Base-by-base conservation (phyloP, 1,284 basidiomycete genomes). In the Cutaneotrichosporon mucoides region DNA sequence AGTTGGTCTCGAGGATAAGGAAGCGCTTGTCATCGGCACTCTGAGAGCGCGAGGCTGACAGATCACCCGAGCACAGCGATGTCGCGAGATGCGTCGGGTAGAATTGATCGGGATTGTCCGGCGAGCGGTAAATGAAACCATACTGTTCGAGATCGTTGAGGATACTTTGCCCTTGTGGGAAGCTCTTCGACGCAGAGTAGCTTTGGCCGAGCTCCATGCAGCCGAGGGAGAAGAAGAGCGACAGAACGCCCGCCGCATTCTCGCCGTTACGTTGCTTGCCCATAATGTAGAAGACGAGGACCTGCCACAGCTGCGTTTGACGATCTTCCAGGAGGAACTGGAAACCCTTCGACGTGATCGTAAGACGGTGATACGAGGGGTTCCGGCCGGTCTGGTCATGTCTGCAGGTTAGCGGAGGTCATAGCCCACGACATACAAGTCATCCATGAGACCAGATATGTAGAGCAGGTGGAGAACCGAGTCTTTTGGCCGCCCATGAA, bases 1-100 rank as follows among this genome's bases (percentile, higher is more conserved):
- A 99, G 80, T 99, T 99, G 24, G 96, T 99, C 81, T 99, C 96
- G 41, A 99, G 83, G 68, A 99, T 88, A 67, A 99, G 88, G 80
- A 97, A 99, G 4, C 92, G 90, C 75, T 93, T 89, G 48, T 81
- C 78, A 41, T 77, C 76, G 5, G 68, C 72, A 24, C 63, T 68
- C 53, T 61, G 67, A 2, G 63, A 52, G 9, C 64, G 87, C 13
- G 88, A 85, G 52, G 88, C 89, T 9, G 89, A 89, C 37, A 50
- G 48, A 56, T 73, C 71, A 3, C 76, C 76, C 4, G 77, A 82
- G 36, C 82, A 97, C 63, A 99, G 81, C 0, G 94, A 95, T 0
- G 94, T 97, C 1, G 95, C 90, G 45, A 99, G 83, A 64, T 94
- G 88, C n/a, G 96, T 99, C 15, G 96, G 96, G 76, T 86, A 92